phyloP scores from a whole-genome alignment of 2,329 filamentous ascomycete genomes.

The Ophiostoma ulmi region DNA sequence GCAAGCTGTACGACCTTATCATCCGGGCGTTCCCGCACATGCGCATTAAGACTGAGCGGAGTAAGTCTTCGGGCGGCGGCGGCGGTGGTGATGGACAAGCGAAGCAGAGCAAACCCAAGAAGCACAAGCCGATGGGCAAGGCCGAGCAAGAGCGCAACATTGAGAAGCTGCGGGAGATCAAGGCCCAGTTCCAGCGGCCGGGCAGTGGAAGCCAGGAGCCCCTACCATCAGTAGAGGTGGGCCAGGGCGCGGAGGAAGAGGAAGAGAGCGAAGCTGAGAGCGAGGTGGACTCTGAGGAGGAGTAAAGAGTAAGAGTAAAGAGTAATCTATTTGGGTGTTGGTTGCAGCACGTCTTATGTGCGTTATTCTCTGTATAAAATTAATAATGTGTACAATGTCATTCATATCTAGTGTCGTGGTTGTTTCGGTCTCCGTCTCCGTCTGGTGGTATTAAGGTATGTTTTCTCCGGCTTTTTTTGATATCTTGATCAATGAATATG shows the following conservation, averaged over 20 bases:
- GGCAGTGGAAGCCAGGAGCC: slow-evolving; percentile 47
- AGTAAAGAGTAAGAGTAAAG: slow-evolving; percentile 24
- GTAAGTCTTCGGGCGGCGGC: slow-evolving; percentile 30
- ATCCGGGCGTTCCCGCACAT: slow-evolving; percentile 39
- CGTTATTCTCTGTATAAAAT: slow-evolving; percentile 22
- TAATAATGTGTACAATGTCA: background rate
- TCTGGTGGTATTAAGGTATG: background rate
- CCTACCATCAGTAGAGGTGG: slow-evolving; percentile 36
- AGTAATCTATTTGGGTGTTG: too few relatives aligned
- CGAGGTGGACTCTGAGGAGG: slow-evolving; percentile 44
- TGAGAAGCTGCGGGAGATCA: slow-evolving; percentile 55
- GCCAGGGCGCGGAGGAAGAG: slow-evolving; percentile 37
- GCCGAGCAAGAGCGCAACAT: slow-evolving; percentile 65
- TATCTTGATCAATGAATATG: background rate
- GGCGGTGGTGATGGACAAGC: slow-evolving; percentile 27
- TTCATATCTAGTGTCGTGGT: slow-evolving; percentile 1
- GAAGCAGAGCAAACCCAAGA: slow-evolving; percentile 53
- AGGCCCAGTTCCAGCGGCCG: slow-evolving; percentile 46
- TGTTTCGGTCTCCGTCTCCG: background rate
- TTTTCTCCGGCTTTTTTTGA: background rate
- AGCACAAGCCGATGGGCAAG: slow-evolving; percentile 75
- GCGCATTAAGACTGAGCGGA: slow-evolving; percentile 35
- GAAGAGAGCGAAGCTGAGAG: slow-evolving; percentile 40
- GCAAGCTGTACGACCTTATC: slow-evolving; percentile 47
- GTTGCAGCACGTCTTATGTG: background rate